Conservation (phyloP, 116 monocot genomes). For the Posidonia oceanica region DNA sequence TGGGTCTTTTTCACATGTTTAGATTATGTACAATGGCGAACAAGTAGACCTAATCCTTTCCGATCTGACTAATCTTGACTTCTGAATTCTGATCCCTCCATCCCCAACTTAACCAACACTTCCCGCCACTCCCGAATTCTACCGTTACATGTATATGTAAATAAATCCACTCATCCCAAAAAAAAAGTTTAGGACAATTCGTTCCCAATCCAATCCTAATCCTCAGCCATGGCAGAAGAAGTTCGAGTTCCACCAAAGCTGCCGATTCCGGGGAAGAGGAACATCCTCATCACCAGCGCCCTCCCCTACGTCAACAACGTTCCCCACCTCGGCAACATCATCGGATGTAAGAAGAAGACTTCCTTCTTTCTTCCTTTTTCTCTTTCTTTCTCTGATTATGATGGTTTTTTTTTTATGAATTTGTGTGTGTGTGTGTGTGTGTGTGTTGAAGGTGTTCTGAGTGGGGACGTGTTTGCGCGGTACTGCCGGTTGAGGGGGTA, state of each 20-base stretch:
- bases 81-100: too few species aligned
- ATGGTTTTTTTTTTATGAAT: slow-evolving; percentile 1
- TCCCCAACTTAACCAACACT: too few species aligned
- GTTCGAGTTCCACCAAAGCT: slow-evolving; percentile 25
- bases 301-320: slow-evolving; percentile 99
- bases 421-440: neutral
- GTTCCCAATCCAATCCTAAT: too few species aligned
- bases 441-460: slow-evolving; percentile 59
- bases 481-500: slow-evolving; percentile 80
- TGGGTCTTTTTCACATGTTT: too few species aligned
- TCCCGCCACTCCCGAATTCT: too few species aligned
- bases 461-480: slow-evolving; percentile 87
- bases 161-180: too few species aligned
- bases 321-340: slow-evolving; percentile 96
- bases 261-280: slow-evolving; percentile 66
- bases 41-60: too few species aligned
- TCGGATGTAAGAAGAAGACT: slow-evolving; percentile 51
- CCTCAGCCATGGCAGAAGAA: too few species aligned
- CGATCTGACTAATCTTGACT: too few species aligned
- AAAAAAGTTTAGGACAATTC: too few species aligned
- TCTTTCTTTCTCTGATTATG: neutral
- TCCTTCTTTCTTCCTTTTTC: neutral
- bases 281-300: slow-evolving; percentile 87
- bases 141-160: too few species aligned
- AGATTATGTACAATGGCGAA: too few species aligned